Evolutionary conservation across 2,329 filamentous ascomycete genomes (phyloP), one percentile per base, ranked within the genome.

Genomic region (Ceratocystiopsis minuta): DNA sequence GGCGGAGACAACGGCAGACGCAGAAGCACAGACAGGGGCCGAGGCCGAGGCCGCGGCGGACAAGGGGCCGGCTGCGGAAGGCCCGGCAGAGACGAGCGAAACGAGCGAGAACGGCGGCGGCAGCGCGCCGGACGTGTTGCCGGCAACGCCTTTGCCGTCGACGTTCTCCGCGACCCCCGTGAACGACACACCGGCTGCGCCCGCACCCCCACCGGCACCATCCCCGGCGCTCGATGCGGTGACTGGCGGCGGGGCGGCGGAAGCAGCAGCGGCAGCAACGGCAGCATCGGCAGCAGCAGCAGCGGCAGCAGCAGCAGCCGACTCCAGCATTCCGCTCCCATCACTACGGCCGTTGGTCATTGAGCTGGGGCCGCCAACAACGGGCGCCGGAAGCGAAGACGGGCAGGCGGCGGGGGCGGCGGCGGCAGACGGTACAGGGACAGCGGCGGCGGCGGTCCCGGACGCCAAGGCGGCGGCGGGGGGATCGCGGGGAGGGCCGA

Each of bases 291-390:
- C 41, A 6, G 28, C 24, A 28, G 24, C 4, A 10, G 24, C 24
- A 28, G 24, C 24, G 9, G 24, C 24, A 6, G 24, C 24, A 28
- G 24, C 24, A 10, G 9, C 5, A 28, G 7, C 7, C 6, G 9
- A 10, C 11, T 6, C 5, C 24, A 28, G 24, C 7, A 13, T 3
- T n/a, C n/a, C n/a, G 32, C 37, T 14, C 28, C 40, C 9, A 36
- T 18, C 15, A 41, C 24, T 20, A 39, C 37, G 6, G 38, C 44
- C 24, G 10, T 41, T 42, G 4, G 48, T 50, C n/a, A 46, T 46
- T 24, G 50, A 49, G 42, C 46, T 51, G 4, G 46, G 48, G 12
- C 46, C 51, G n/a, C 47, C 50, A 12, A 41, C 37, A 17, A 34
- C 39, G 18, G 36, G 44, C 7, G 44, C 45, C 11, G 43, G 24